Evolutionary conservation across 2,329 filamentous ascomycete species (phyloP), one percentile per base, ranked within the genome.

Genomic region (Ilyonectria robusta): DNA sequence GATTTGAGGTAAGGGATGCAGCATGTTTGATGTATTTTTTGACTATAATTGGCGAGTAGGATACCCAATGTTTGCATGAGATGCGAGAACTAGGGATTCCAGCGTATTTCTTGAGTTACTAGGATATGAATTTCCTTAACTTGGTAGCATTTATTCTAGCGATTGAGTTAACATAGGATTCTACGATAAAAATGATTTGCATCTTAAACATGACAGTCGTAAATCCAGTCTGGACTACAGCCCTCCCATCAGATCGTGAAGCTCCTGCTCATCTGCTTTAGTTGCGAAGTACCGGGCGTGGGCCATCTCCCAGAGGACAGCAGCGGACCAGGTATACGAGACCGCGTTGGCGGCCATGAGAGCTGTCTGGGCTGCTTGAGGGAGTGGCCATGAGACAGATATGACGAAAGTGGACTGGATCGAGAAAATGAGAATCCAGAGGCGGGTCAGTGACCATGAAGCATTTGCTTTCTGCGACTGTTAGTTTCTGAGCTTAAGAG

Each of bases 221-320:
- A 19, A 21, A 15, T 33, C 29, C 13, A 11, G 17, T 11, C 17
- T 17, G 23, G 15, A 33, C 26, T 60, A 65, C 21, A 65, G 10
- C 4, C 50, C 61, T 4, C 66, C 66, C 42, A 70, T 62, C 37
- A 70, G 29, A 60, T 71, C 60, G 23, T 72, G 70, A 13, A 72
- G 56, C 62, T 67, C 63, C 35, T 67, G 66, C 46, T 72, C 70
- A 19, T 70, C 68, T 8, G 57, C 56, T 55, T 70, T 65, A 7
- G 47, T 51, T 26, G 59, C 57, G 21, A 62, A 40, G 51, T 67
- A 71, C 21, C 66, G 67, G 9, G 59, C 40, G 11, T 66, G 62
- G 23, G 68, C 56, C 59, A 57, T 62, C 51, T 65, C 65, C 60
- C 65, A 63, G 17, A 65, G 57, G 40, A 65, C 62, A 26, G 58